Evolutionary conservation across 768 basidiomycete species (phyloP), one percentile per base, ranked within the genome.

Genomic region (Tricholoma bakamatsutake): DNA sequence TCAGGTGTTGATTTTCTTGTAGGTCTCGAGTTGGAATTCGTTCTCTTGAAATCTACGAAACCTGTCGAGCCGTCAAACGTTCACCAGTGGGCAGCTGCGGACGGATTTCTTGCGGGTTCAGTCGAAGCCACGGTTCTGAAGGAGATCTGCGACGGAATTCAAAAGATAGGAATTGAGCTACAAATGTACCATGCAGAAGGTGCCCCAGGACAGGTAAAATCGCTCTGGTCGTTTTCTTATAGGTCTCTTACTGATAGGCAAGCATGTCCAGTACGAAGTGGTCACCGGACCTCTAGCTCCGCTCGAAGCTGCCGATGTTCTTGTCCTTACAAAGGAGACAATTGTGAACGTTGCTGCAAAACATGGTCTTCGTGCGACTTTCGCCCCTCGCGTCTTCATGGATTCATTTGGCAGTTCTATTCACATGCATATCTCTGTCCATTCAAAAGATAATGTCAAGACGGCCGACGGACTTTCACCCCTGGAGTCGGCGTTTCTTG

Each of bases 1-100:
- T 57, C 60, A 3, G 67, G 65, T 2, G 55, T 81, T 8, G 68
- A 76, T 2, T 87, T 86, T 63, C 75, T 88, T 37, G 73, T 87
- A 34, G 88, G 88, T 5, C 75, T 84, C 51, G 88, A 90, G 69
- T 77, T 75, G 0, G 88, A 90, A 63, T 87, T 90, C 57, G 80
- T 82, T 47, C 77, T 90, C 8, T 73, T 90, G 18, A 78, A 76
- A 54, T 76, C 75, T 0, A 78, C 74, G 0, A 55, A 69, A 5
- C 82, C 83, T 0, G 64, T 80, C 43, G 67, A 70, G 34, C 66
- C 78, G 9, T 76, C 76, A 28, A 81, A 81, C 60, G 49, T 74
- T 75, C 30, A 88, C 76, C 76, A 76, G n/a, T n/a, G n/a, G n/a
- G n/a, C 75, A 17, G 67, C 64, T 31, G 67, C 84, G 0, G 55